phyloP scores from a whole-genome alignment of 306 rosid species.

The Cicer pinnatifidum region DNA sequence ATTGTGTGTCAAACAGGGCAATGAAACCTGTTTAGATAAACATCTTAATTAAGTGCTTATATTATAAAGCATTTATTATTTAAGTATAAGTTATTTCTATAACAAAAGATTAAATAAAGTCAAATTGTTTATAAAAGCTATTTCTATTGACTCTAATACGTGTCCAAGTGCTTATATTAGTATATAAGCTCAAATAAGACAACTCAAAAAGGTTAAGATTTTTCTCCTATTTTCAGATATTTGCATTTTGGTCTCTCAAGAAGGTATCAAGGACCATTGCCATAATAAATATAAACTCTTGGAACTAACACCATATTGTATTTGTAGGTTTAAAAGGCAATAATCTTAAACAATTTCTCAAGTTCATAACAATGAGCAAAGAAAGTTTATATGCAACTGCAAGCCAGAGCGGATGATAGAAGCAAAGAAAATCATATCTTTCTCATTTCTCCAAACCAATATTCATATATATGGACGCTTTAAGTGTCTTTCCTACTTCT shows the following conservation, averaged over 20 bases:
- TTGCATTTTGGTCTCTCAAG: not conserved
- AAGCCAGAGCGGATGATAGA: slow-evolving; percentile 33
- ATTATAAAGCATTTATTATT: too few relatives aligned
- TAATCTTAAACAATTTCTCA: slow-evolving; percentile 7
- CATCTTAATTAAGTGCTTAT: too few relatives aligned
- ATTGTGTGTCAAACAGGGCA: not conserved
- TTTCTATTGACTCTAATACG: too few relatives aligned
- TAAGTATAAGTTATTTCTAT: too few relatives aligned
- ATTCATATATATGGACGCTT: slow-evolving; percentile 35
- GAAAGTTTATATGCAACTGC: slow-evolving; percentile 22
- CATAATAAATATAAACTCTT: not conserved
- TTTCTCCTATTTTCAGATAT: not conserved
- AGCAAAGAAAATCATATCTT: slow-evolving; percentile 22
- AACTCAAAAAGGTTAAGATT: too few relatives aligned
- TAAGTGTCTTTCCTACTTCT: slow-evolving; percentile 28
- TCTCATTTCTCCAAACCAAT: slow-evolving; percentile 38
- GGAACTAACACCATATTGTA: not conserved
- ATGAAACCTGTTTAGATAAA: too few relatives aligned
- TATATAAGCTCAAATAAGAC: too few relatives aligned
- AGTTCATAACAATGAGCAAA: not conserved
- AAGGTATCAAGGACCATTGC: not conserved
- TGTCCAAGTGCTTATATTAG: too few relatives aligned
- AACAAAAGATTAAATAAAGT: too few relatives aligned
- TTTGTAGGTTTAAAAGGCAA: slow-evolving; percentile 13
- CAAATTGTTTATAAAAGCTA: too few relatives aligned